Conservation (phyloP, 768 basidiomycete genomes). For the Cystobasidium onofrii region DNA sequence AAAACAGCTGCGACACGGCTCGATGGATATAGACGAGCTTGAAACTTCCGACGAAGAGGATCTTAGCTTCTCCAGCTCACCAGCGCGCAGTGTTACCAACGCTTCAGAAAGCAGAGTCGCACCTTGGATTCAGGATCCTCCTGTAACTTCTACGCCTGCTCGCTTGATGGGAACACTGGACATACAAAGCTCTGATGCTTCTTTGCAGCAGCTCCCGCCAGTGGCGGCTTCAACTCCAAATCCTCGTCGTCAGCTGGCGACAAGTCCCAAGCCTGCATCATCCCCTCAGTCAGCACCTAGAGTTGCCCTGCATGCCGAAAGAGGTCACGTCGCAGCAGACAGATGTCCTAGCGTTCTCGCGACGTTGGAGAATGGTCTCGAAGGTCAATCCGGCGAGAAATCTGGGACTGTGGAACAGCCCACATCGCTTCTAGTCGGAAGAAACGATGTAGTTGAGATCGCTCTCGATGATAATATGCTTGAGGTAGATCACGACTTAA, state of each 20-base stretch:
- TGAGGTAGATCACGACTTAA: neutral
- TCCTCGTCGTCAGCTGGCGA: neutral
- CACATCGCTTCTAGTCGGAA: neutral
- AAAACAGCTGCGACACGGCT: neutral
- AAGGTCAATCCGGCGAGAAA: no score
- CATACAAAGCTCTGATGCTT: neutral
- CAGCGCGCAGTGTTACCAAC: neutral
- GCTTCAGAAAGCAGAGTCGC: neutral
- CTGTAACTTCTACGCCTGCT: conserved; percentile 2
- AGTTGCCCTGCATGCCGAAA: no score
- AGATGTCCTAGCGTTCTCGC: no score
- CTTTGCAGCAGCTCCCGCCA: neutral
- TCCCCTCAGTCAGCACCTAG: no score
- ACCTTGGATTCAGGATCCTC: neutral
- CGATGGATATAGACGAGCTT: neutral
- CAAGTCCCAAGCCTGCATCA: neutral
- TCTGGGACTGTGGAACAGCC: no score
- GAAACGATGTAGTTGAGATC: neutral
- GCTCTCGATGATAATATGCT: neutral
- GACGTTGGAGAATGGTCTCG: no score
- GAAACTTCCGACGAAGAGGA: neutral
- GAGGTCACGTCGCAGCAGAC: no score
- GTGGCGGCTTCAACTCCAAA: neutral
- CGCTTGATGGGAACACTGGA: neutral
- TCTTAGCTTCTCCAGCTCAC: neutral